phyloP scores from a whole-genome alignment of 2,329 filamentous ascomycete species.

The Botrytis tulipae region DNA sequence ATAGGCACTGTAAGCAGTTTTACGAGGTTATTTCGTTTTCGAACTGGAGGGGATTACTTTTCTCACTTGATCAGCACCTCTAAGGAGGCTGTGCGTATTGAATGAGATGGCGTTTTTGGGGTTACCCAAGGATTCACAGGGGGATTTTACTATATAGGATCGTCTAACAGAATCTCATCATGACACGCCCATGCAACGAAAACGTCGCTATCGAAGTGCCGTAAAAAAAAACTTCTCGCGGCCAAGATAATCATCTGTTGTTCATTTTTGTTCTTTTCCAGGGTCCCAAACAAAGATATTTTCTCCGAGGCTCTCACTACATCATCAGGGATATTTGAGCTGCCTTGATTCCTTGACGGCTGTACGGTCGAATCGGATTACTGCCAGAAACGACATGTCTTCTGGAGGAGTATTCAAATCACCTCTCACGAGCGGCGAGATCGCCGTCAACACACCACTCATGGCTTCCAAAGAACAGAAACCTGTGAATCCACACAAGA shows the following conservation, averaged over 20 bases:
- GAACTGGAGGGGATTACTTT: background rate
- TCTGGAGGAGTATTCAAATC: conserved; percentile 19
- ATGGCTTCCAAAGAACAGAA: conserved; percentile 1
- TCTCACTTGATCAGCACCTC: background rate
- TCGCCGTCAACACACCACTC: background rate
- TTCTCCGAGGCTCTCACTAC: background rate
- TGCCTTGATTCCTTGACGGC: background rate
- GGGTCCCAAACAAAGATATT: background rate
- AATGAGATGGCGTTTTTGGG: background rate
- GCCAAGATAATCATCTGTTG: background rate
- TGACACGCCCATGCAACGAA: background rate
- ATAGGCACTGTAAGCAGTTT: background rate
- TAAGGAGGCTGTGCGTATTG: conserved; percentile 1
- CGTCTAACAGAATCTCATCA: conserved; percentile 1
- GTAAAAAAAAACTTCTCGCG: background rate
- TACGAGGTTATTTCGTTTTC: background rate
- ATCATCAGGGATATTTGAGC: background rate
- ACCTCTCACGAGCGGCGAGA: conserved; percentile 14
- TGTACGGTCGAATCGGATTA: background rate
- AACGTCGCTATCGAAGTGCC: background rate
- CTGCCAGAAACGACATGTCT: conserved; percentile 11
- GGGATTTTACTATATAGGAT: conserved; percentile 15
- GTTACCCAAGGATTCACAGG: background rate
- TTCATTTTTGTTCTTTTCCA: background rate
- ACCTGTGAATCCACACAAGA: conserved; percentile 13